Evolutionary conservation across 2,329 filamentous ascomycete genomes (phyloP).

Genomic region (Aspergillus flavus): DNA sequence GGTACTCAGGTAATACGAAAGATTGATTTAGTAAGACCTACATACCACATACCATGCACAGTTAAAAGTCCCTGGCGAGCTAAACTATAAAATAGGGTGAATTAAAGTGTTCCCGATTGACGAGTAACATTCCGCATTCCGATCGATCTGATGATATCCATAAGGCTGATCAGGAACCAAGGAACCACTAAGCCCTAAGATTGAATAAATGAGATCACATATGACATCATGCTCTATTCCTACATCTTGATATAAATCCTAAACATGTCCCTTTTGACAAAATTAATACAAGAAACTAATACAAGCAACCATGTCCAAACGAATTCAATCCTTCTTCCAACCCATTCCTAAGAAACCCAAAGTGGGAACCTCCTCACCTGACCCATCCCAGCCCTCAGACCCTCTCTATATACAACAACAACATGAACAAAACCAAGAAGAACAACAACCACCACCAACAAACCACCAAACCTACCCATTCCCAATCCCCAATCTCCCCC

Average conservation of each 20-base stretch:
- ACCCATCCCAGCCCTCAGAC: conserved; percentile 18
- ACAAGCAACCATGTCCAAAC: conserved; percentile 48
- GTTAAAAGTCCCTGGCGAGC: not conserved
- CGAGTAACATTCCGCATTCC: not conserved
- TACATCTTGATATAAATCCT: not conserved
- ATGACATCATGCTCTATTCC: not conserved
- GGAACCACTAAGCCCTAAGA: not conserved
- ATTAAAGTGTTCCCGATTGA: not conserved
- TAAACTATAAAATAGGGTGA: not conserved
- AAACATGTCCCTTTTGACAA: no score
- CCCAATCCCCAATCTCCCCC: conserved; percentile 52
- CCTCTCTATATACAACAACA: conserved; percentile 11
- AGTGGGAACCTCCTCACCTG: not conserved
- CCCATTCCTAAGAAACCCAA: conserved; percentile 47
- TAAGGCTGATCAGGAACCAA: not conserved
- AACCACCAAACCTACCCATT: conserved; percentile 57
- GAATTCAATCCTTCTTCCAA: conserved; percentile 72
- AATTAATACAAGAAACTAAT: not conserved
- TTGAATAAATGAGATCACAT: not conserved
- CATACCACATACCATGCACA: no score
- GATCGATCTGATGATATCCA: not conserved
- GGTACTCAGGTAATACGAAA: no score
- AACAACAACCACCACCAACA: conserved; percentile 28
- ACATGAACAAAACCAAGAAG: conserved; percentile 3
- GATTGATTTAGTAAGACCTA: no score